These are phyloP conservation scores for Russula dissimulans DNA, from an alignment of 768 basidiomycete genomes.

Conservation along the genomic window DNA sequence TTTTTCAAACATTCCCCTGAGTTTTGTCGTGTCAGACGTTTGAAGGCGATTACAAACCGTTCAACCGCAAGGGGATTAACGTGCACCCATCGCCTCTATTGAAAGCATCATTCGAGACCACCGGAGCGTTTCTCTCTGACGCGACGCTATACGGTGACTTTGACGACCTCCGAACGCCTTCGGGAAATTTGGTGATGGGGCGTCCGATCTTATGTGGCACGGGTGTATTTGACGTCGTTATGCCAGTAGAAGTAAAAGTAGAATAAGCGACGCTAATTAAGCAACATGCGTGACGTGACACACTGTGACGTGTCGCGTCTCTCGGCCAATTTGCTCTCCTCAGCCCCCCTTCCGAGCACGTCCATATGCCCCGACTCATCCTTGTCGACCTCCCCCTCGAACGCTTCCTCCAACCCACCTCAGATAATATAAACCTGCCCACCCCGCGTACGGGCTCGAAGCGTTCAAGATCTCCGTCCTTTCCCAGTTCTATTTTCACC, in stretches of 20 bases:
- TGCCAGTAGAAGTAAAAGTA: constrained; percentile 25
- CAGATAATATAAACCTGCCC: background rate
- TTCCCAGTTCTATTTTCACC: constrained; percentile 9
- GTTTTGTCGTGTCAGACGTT: constrained; percentile 63
- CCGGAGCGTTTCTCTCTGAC: constrained; percentile 82
- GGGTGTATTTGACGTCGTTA: constrained; percentile 84
- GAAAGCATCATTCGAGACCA: constrained; percentile 97
- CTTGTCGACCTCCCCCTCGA: constrained; percentile 18
- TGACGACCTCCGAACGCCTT: constrained; percentile 84
- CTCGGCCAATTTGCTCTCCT: background rate
- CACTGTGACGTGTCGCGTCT: constrained; percentile 11
- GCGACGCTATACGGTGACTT: constrained; percentile 93
- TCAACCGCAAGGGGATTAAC: constrained; percentile 92
- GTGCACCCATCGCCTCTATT: constrained; percentile 90
- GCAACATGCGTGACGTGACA: constrained; percentile 6
- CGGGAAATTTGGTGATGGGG: constrained; percentile 86
- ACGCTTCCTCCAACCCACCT: background rate
- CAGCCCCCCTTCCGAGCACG: background rate
- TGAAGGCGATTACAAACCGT: constrained; percentile 95
- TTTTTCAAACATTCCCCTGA: background rate
- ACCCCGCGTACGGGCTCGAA: constrained; percentile 4
- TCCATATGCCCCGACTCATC: constrained; percentile 10
- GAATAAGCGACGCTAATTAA: background rate
- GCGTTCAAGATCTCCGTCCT: constrained; percentile 18
- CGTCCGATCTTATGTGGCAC: constrained; percentile 87